Evolutionary conservation across 75 land plant species (phyloP).

Genomic region (Ceratopteris richardii): DNA sequence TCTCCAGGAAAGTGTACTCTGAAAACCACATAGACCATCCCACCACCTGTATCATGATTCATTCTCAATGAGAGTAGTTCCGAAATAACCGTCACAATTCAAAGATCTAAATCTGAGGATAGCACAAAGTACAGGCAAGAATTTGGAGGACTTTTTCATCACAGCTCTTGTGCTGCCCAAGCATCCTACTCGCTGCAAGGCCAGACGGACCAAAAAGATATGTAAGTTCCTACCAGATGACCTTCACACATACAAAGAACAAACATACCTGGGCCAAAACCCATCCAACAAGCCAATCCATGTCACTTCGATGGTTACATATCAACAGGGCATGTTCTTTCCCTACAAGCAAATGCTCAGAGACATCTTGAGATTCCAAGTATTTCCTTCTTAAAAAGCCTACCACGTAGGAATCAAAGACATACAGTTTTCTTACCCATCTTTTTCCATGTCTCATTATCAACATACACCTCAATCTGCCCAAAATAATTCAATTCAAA

Average conservation of each 20-base stretch:
- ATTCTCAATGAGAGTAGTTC: background rate
- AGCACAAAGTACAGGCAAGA: conserved; percentile 38
- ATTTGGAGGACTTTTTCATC: conserved; percentile 81
- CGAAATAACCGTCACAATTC: too few species aligned
- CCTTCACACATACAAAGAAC: background rate
- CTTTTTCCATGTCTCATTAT: conserved; percentile 33
- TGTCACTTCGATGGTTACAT: conserved; percentile 74
- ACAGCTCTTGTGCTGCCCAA: conserved; percentile 84
- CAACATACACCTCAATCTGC: conserved; percentile 62
- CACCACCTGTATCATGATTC: conserved; percentile 49
- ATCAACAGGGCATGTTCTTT: conserved; percentile 84
- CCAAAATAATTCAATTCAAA: too few species aligned
- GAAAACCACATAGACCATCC: conserved; percentile 99
- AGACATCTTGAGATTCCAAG: background rate
- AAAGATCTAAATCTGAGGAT: too few species aligned
- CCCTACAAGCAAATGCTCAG: conserved; percentile 26
- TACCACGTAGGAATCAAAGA: background rate
- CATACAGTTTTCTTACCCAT: conserved; percentile 41
- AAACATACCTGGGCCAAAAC: conserved; percentile 64
- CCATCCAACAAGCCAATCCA: conserved; percentile 97
- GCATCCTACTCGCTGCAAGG: conserved; percentile 65
- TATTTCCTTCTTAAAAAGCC: too few species aligned
- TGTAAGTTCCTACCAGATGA: too few species aligned
- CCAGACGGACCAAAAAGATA: too few species aligned
- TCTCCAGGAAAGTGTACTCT: conserved; percentile 82